Evolutionary conservation across 306 rosid genomes (phyloP), one percentile per base, ranked within the genome.

Genomic region (Begonia fuchsioides): DNA sequence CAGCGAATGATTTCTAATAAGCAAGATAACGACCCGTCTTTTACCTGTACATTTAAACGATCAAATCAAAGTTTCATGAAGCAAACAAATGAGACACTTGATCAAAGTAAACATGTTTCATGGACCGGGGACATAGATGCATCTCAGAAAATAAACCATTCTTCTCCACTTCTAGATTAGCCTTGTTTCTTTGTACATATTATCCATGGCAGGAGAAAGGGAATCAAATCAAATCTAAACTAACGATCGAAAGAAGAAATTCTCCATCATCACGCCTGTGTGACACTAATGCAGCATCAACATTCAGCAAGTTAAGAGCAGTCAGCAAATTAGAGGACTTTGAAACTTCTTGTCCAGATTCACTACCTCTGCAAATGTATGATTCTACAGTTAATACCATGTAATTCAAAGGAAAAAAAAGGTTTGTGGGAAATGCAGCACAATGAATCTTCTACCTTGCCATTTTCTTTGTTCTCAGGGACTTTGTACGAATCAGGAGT

Each of bases 401-500:
- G 45, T 10, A 41, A 41, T 41, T 4, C 45, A 41, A 41, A 0
- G 10, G 14, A 20, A 20, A 2, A 20, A 20, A 6, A 2, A 26
- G 35, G 0, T 26, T 26, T 26, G 35, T 8, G 35, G 35, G 35
- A 26, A 26, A 26, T 11, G 51, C 2, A 53, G n/a, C 39, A n/a
- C n/a, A n/a, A n/a, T n/a, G 47, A 13, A 35, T 14, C 17, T 13
- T 43, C 51, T 57, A 86, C 96, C 90, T 80, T 82, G 72, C 68
- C 63, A 59, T 58, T 71, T 32, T 87, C 88, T 11, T 74, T 49
- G n/a, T 43, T 48, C 17, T 84, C 94, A 1, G 72, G 63, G 56
- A 80, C 80, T 60, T 79, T 81, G 67, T 90, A 90, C 9, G 63
- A 46, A 68, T 81, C 94, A 17, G 78, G 68, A 10, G 87, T 61